These are phyloP conservation scores for Penicillium coffeae DNA, from an alignment of 495 filamentous ascomycete species.

Conservation along the genomic window DNA sequence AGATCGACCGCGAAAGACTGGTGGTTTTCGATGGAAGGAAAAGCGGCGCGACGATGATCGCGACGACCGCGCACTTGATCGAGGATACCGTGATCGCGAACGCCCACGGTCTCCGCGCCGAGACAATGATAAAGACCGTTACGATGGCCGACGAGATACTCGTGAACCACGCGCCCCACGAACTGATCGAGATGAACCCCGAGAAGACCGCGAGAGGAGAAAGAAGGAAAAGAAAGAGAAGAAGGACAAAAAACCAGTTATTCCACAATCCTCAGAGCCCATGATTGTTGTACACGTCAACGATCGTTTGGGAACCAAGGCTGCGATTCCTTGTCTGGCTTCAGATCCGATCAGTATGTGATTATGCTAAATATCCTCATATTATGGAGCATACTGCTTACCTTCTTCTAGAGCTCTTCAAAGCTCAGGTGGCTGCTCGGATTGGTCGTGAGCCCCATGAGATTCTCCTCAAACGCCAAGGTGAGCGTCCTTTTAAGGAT, in stretches of 20 bases:
- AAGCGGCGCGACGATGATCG: conserved; percentile 49
- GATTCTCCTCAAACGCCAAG: conserved; percentile 87
- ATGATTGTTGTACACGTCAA: conserved; percentile 94
- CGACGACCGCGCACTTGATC: conserved; percentile 46
- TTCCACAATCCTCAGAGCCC: conserved; percentile 50
- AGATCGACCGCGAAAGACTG: conserved; percentile 29
- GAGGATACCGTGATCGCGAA: conserved; percentile 52
- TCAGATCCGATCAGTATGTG: conserved; percentile 68
- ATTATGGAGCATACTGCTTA: conserved; percentile 15
- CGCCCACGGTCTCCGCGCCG: conserved; percentile 32
- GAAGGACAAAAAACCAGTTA: conserved; percentile 36
- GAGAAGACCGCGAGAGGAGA: conserved; percentile 26
- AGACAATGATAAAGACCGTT: conserved; percentile 25
- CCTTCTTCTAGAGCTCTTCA: conserved; percentile 61
- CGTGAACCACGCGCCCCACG: conserved; percentile 20
- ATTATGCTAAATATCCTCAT: no score
- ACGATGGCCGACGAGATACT: conserved; percentile 18
- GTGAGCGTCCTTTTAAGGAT: conserved; percentile 89
- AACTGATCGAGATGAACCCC: conserved; percentile 26
- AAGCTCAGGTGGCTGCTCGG: conserved; percentile 79
- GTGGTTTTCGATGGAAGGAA: conserved; percentile 66
- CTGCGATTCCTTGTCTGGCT: conserved; percentile 79
- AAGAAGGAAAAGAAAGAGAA: conserved; percentile 36
- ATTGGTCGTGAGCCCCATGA: conserved; percentile 87
- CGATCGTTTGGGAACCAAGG: conserved; percentile 86